Evolutionary conservation across 352 stramenopile genomes (phyloP).

Genomic region (Phytopythium aichiense): DNA sequence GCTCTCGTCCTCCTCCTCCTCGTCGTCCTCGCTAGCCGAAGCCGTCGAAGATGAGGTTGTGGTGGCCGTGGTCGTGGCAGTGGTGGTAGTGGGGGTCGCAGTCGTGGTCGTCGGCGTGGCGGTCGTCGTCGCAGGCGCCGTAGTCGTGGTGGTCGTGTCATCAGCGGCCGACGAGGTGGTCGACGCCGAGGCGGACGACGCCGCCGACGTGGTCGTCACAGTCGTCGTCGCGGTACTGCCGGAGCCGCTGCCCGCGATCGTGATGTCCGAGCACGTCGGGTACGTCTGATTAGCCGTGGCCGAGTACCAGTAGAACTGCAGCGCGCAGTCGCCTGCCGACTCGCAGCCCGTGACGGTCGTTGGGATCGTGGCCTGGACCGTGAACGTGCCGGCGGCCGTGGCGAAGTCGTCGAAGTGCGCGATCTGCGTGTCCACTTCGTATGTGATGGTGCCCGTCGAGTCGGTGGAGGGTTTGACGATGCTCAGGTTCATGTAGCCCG

Average conservation of each 20-base stretch:
- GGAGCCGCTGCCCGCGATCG: conserved; percentile 22
- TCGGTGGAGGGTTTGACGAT: conserved; percentile 48
- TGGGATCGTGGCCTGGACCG: conserved; percentile 30
- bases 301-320: conserved; percentile 67
- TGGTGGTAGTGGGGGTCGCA: conserved; percentile 4
- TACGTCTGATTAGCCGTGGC: conserved; percentile 58
- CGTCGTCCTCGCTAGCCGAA: background rate
- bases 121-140: conserved; percentile 1
- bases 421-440: conserved; percentile 26
- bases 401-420: conserved; percentile 34
- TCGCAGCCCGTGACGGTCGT: conserved; percentile 37
- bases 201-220: background rate
- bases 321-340: conserved; percentile 33
- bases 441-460: conserved; percentile 36
- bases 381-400: conserved; percentile 14
- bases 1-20: conserved; percentile 1
- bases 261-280: conserved; percentile 49
- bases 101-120: conserved; percentile 1
- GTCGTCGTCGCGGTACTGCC: conserved; percentile 5
- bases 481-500: conserved; percentile 43
- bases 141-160: background rate
- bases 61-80: background rate
- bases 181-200: background rate
- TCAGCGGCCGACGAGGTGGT: background rate
- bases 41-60: conserved; percentile 1